Evolutionary conservation across 2,329 filamentous ascomycete genomes (phyloP).

Genomic region (Neoascochyta sp.): DNA sequence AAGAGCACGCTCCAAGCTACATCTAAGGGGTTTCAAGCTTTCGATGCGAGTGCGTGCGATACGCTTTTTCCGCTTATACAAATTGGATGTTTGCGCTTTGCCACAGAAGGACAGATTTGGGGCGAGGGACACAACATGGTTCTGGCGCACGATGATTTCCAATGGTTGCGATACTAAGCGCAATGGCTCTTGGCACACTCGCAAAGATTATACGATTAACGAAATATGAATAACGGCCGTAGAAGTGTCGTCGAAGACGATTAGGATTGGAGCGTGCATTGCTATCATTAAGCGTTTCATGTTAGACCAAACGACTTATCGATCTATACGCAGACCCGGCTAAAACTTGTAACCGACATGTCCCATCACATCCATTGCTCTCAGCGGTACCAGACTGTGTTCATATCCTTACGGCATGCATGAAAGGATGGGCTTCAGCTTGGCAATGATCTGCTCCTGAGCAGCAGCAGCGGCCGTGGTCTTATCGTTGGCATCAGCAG

Average conservation of each 20-base stretch:
- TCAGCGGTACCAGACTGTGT: no score
- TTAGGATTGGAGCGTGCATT: no score
- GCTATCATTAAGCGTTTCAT: no score
- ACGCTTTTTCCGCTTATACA: conserved; percentile 27
- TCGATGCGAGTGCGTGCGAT: conserved; percentile 21
- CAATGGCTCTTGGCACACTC: neutral
- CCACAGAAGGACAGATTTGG: conserved; percentile 25
- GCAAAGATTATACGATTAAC: neutral
- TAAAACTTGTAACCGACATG: no score
- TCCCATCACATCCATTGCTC: no score
- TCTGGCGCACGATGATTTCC: conserved; percentile 28
- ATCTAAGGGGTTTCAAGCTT: conserved; percentile 24
- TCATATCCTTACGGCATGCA: conserved; percentile 11
- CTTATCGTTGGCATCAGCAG: conserved; percentile 60
- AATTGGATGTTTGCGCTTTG: conserved; percentile 25
- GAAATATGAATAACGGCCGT: neutral
- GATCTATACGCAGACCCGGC: no score
- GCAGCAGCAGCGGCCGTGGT: conserved; percentile 51
- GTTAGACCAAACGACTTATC: no score
- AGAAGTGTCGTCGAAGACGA: no score
- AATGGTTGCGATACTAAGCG: conserved; percentile 25
- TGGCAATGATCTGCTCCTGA: conserved; percentile 22
- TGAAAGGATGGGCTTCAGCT: conserved; percentile 26
- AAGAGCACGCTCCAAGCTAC: conserved; percentile 24
- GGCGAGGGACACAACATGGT: conserved; percentile 30